Base-by-base conservation (phyloP, 345 rosid genomes). In the Citrus maxima region DNA sequence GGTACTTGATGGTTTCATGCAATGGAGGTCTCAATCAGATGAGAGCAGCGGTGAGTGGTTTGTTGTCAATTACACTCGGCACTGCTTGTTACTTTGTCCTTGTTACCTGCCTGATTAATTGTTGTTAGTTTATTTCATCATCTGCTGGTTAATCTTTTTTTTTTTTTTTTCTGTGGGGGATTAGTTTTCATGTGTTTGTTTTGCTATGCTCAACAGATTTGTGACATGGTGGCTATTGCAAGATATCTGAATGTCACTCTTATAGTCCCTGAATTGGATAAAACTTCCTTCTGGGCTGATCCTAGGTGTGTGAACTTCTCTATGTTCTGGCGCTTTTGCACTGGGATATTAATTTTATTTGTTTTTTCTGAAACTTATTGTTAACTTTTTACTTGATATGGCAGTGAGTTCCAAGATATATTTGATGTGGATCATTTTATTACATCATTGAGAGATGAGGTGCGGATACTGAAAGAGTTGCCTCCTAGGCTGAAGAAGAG, bases 11-110 rank as follows among this genome's bases (percentile, higher is more conserved):
- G 95, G 95, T 93, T 79, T 97, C 98, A 13, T 90, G 95, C 84
- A 93, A 90, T 87, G 98, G 98, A 73, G 98, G 98, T 83, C 98
- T 93, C 71, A 93, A 93, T 85, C 98, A 93, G 85, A 93, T 93
- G 98, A 85, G 98, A 81, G 93, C 98, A 46, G 98, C 96, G 62
- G 98, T 93, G 77, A 88, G 87, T 84, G 70, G 67, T 61, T 79
- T 59, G 73, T 75, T 10, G 56, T 18, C 30, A 63, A 56, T 28
- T 40, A 19, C 58, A 13, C 13, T 70, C 30, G 21, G 7, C 30
- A 10, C 55, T 59, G 40, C 55, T 66, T 14, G 28, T 0, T 66
- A 12, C 55, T 25, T 76, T 46, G 4, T 55, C 34, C 14, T 14
- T 24, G n/a, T 27, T 6, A 2, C 40, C 35, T 37, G 38, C 42